Evolutionary conservation across 805 yeast species (phyloP).

Genomic region (Starmerella khaoyaiensis): DNA sequence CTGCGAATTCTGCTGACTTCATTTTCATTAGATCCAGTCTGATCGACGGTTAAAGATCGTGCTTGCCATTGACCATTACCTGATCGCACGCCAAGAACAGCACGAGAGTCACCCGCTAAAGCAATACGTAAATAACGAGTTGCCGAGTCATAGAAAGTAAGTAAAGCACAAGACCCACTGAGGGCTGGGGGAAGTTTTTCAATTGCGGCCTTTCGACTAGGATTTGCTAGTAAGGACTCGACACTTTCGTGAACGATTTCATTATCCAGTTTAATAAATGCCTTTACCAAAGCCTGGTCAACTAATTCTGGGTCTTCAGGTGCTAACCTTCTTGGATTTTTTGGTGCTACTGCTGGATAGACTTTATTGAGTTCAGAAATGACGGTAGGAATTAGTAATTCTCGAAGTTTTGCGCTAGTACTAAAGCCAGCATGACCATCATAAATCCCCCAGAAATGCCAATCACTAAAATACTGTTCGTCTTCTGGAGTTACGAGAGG

Average conservation of each 20-base stretch:
- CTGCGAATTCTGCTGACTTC: slow-evolving; percentile 71
- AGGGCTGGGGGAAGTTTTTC: slow-evolving; percentile 80
- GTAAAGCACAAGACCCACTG: slow-evolving; percentile 86
- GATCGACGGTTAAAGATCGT: slow-evolving; percentile 73
- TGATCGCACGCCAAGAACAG: slow-evolving; percentile 53
- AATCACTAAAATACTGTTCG: slow-evolving; percentile 42
- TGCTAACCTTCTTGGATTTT: slow-evolving; percentile 35
- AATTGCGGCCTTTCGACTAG: slow-evolving; percentile 50
- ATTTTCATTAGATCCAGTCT: slow-evolving; percentile 80
- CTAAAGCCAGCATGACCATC: slow-evolving; percentile 98
- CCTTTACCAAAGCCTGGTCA: slow-evolving; percentile 68
- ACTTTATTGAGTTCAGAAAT: slow-evolving; percentile 56
- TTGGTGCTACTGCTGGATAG: slow-evolving; percentile 39
- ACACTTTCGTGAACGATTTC: slow-evolving; percentile 71
- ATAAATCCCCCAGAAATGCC: slow-evolving; percentile 91
- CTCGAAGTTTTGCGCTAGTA: slow-evolving; percentile 75
- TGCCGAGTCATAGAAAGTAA: slow-evolving; percentile 73
- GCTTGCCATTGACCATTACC: slow-evolving; percentile 75
- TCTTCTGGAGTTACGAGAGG: slow-evolving; percentile 35
- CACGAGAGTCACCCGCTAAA: slow-evolving; percentile 92
- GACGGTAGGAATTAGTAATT: slow-evolving; percentile 64
- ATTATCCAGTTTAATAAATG: slow-evolving; percentile 72
- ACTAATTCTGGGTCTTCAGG: slow-evolving; percentile 48
- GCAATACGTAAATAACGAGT: slow-evolving; percentile 70
- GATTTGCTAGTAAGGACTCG: slow-evolving; percentile 51